Base-by-base conservation (phyloP, 495 filamentous ascomycete genomes). In the Aspergillus ostianus region DNA sequence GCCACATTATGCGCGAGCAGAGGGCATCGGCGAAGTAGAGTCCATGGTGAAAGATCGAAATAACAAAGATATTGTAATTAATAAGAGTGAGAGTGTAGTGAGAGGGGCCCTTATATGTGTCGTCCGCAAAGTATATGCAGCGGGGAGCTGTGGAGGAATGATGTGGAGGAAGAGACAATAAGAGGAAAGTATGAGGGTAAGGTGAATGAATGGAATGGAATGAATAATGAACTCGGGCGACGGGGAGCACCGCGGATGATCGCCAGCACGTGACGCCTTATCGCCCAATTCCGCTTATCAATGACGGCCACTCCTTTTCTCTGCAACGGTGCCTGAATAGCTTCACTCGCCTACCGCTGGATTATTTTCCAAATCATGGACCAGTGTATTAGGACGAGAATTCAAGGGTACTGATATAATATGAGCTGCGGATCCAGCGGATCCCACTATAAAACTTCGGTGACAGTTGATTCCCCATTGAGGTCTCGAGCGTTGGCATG, bases 1-100 rank as follows among this genome's bases (percentile, higher is more conserved):
- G 59, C 55, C 53, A 18, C 66, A 71, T 68, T 65, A 68, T 70
- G 67, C 68, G 60, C 64, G 62, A 51, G 56, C 56, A 60, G 57
- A 51, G 47, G 62, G 52, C 47, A 51, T 32, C 17, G 61, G 15
- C 8, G 58, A 58, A 45, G 50, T 58, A 41, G 19, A 53, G 47
- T 20, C 58, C 68, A 71, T 71, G 58, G 26, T 62, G 62, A 26
- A 55, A 47, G 55, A 47, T 26, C 23, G 29, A 45, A 53, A 46
- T 41, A 51, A 58, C 26, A 19, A 50, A 48, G 56, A 36, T 10
- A 8, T 4, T 55, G 51, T 13, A 57, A 8, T 1, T 19, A 21
- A 18, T 7, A 9, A 30, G 21, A 18, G 36, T 15, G 36, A 12
- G 36, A 15, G 13, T 41, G 12, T 15, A 15, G 4, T 41, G 4